Conservation (phyloP, 208 protist genomes). For the Leishmania tropica region DNA sequence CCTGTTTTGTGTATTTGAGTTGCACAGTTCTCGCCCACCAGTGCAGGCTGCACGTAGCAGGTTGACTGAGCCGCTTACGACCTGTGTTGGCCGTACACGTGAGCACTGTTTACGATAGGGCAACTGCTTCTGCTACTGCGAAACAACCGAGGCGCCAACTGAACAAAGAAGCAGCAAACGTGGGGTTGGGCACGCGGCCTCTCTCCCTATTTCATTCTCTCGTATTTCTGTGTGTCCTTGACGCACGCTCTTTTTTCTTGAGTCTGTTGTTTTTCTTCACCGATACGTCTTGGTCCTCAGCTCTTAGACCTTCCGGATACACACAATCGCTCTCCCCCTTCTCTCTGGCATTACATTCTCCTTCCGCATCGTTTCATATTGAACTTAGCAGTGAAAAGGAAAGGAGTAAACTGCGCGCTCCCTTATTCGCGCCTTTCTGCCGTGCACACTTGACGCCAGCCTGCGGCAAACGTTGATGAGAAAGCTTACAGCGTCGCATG, state of each 20-base stretch:
- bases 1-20: neutral
- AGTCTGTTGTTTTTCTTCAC: neutral
- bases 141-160: neutral
- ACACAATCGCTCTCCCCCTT: neutral
- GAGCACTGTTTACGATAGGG: neutral
- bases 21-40: neutral
- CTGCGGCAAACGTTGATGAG: neutral
- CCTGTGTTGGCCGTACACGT: neutral
- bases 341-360: neutral
- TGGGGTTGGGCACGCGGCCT: neutral
- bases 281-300: neutral
- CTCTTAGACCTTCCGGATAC: neutral
- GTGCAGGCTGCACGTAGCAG: neutral
- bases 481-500: neutral
- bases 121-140: neutral
- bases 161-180: neutral
- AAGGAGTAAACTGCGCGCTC: neutral
- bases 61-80: neutral
- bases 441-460: neutral
- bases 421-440: neutral
- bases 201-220: neutral
- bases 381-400: neutral
- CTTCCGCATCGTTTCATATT: neutral
- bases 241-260: neutral
- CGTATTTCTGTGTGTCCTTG: conserved; percentile 1